Evolutionary conservation across 192 early-diverging fungal species (phyloP).

Genomic region (Mortierella alpina): DNA sequence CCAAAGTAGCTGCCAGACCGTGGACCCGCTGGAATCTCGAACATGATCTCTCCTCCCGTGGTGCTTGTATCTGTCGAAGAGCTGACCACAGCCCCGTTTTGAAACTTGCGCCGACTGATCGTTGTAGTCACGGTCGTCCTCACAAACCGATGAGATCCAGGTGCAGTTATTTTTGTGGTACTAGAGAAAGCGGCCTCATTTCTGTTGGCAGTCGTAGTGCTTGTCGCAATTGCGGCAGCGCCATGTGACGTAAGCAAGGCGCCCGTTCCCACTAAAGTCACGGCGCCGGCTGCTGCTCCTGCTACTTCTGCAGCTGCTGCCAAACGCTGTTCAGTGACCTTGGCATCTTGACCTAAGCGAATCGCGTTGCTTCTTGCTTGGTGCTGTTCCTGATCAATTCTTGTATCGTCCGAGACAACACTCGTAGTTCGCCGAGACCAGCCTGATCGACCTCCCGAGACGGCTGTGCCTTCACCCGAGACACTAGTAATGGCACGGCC

Average conservation of each 20-base stretch:
- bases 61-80: slow-evolving; percentile 20
- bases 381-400: not conserved
- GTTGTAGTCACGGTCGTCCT: slow-evolving; percentile 44
- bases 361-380: not conserved
- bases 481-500: slow-evolving; percentile 1
- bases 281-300: not conserved
- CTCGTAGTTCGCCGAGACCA: not conserved
- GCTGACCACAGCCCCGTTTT: slow-evolving; percentile 23
- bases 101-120: slow-evolving; percentile 40
- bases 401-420: not conserved
- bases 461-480: slow-evolving; percentile 12
- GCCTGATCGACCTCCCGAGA: slow-evolving; percentile 3
- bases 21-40: slow-evolving; percentile 43
- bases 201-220: not conserved
- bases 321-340: not conserved
- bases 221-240: not conserved
- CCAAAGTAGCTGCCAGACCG: slow-evolving; percentile 34
- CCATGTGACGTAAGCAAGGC: not conserved
- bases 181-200: not conserved
- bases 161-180: slow-evolving; percentile 24
- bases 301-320: not conserved
- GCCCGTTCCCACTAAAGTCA: not conserved
- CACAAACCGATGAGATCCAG: slow-evolving; percentile 34
- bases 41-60: slow-evolving; percentile 33
- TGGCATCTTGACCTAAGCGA: not conserved